These are phyloP conservation scores for Cryptomeria japonica DNA, from an alignment of 75 land plant genomes.

Conservation along the genomic window DNA sequence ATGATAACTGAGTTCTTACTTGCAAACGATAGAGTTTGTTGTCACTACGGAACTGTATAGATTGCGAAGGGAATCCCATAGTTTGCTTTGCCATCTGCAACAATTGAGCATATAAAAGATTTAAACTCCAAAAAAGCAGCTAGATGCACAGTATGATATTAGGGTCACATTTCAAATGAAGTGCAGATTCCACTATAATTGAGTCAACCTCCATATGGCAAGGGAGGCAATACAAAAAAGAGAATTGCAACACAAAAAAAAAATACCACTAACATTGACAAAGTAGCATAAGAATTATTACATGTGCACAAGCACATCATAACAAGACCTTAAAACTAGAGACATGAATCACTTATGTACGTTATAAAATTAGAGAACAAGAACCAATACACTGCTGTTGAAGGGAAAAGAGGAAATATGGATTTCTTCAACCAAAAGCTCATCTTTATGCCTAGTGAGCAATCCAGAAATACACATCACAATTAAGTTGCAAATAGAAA, in stretches of 20 bases:
- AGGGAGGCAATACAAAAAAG: too few species aligned
- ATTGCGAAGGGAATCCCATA: constrained; percentile 89
- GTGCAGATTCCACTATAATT: too few species aligned
- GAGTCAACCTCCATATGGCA: too few species aligned
- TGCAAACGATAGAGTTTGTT: constrained; percentile 73
- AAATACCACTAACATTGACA: too few species aligned
- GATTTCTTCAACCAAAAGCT: background rate
- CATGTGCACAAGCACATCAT: background rate
- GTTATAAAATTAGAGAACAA: background rate
- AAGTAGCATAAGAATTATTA: background rate
- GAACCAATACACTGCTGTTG: too few species aligned
- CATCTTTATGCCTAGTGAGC: background rate
- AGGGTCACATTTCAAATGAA: too few species aligned
- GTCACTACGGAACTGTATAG: constrained; percentile 73
- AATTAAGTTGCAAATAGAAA: background rate
- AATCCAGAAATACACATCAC: background rate
- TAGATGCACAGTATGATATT: too few species aligned
- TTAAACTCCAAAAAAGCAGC: background rate
- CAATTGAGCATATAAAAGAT: background rate
- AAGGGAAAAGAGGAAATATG: background rate
- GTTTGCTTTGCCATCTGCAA: constrained; percentile 99
- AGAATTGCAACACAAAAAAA: too few species aligned
- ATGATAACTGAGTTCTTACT: background rate
- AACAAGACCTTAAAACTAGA: background rate
- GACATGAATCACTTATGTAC: background rate